Evolutionary conservation across 805 yeast species (phyloP).

Genomic region (Ogataea populi-albae): DNA sequence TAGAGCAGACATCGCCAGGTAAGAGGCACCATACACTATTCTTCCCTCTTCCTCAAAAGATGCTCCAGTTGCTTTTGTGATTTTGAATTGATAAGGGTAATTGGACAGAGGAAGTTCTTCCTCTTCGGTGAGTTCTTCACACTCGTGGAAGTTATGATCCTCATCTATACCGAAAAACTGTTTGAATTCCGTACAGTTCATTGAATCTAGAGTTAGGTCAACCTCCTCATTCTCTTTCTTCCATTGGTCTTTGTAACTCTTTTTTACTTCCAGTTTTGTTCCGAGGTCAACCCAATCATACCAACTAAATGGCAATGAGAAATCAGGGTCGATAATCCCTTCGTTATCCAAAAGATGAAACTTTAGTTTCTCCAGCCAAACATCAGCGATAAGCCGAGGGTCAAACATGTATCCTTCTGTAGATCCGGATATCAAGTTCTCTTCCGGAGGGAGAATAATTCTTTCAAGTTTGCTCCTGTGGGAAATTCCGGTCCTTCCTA

Average conservation of each 20-base stretch:
- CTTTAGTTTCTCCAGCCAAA: constrained; percentile 23
- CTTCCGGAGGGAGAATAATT: constrained; percentile 61
- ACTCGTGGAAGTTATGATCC: constrained; percentile 4
- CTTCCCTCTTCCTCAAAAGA: constrained; percentile 23
- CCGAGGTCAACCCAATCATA: constrained; percentile 28
- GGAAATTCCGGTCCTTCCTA: constrained; percentile 12
- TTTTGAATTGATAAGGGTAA: constrained; percentile 21
- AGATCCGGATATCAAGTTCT: constrained; percentile 3
- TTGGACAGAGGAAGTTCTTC: constrained; percentile 8
- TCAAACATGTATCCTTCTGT: constrained; percentile 21
- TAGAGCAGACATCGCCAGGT: constrained; percentile 27
- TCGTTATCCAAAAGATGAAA: constrained; percentile 16
- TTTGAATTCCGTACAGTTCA: constrained; percentile 21
- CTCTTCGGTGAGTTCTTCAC: constrained; percentile 13
- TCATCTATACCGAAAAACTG: constrained; percentile 13
- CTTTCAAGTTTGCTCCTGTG: constrained; percentile 36
- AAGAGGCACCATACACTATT: constrained; percentile 31
- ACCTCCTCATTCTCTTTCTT: constrained; percentile 6
- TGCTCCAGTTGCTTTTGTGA: constrained; percentile 18
- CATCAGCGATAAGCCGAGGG: constrained; percentile 33
- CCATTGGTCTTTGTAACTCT: constrained; percentile 10
- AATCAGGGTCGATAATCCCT: constrained; percentile 21
- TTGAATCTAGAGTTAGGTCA: constrained; percentile 6
- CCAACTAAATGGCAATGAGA: constrained; percentile 35
- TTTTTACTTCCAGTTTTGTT: constrained; percentile 16